Conservation (phyloP, 495 filamentous ascomycete species). For the Neurospora sp. region DNA sequence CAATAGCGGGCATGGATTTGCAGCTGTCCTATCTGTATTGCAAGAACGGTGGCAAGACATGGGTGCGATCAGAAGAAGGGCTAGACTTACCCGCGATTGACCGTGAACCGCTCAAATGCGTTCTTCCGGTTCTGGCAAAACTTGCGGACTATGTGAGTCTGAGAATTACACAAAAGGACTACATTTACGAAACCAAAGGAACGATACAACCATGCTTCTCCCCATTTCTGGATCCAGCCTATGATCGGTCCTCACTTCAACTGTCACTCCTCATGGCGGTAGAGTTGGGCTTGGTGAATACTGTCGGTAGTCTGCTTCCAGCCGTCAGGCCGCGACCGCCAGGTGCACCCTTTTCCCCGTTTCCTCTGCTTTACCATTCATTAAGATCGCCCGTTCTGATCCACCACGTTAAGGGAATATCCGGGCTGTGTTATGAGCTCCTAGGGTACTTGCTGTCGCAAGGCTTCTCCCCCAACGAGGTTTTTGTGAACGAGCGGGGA, state of each 20-base stretch:
- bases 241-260: neutral
- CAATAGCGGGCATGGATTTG: neutral
- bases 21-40: neutral
- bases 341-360: neutral
- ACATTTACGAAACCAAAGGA: neutral
- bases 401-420: no score
- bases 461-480: neutral
- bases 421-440: no score
- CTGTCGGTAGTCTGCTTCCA: neutral
- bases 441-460: neutral
- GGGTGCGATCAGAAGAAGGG: fast-evolving
- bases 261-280: neutral
- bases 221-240: neutral
- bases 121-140: neutral
- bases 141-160: neutral
- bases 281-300: neutral
- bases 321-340: neutral
- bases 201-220: neutral
- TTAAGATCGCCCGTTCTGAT: fast-evolving
- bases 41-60: neutral
- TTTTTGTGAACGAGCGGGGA: neutral
- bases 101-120: neutral
- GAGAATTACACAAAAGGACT: neutral
- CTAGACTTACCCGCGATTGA: neutral
- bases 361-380: neutral